Conservation (phyloP, 352 stramenopile species). For the Globisporangium radiosum region DNA sequence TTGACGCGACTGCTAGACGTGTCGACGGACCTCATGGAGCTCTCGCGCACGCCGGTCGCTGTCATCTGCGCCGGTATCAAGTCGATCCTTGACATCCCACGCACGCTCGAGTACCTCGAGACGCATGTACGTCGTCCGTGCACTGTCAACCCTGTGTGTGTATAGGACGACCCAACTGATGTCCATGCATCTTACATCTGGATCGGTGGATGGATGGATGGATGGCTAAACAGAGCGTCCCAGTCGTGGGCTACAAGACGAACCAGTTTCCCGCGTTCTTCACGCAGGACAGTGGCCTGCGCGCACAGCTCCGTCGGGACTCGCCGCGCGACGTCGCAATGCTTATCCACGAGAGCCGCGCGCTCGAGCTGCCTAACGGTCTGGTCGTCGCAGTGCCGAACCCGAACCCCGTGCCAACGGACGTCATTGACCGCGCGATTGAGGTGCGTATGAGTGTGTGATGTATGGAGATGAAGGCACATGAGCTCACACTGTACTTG, state of each 20-base stretch:
- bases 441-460: conserved; percentile 21
- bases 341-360: conserved; percentile 74
- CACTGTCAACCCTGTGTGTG: no score
- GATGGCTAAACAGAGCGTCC: conserved; percentile 77
- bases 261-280: conserved; percentile 98
- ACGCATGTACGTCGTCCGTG: conserved; percentile 58
- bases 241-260: conserved; percentile 88
- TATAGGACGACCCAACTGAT: no score
- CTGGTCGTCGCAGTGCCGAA: conserved; percentile 88
- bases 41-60: conserved; percentile 92
- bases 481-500: background rate
- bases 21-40: conserved; percentile 95
- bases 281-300: conserved; percentile 87
- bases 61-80: conserved; percentile 99
- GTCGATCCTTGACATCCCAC: conserved; percentile 96
- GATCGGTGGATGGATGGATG: no score
- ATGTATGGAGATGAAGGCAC: no score
- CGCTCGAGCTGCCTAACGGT: conserved; percentile 78
- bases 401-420: conserved; percentile 72
- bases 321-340: conserved; percentile 79
- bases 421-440: conserved; percentile 90
- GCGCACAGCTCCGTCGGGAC: conserved; percentile 83
- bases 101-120: conserved; percentile 97
- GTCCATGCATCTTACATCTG: no score
- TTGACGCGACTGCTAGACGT: conserved; percentile 58